Conservation (phyloP, 352 stramenopile species). For the Pythium brassicae region DNA sequence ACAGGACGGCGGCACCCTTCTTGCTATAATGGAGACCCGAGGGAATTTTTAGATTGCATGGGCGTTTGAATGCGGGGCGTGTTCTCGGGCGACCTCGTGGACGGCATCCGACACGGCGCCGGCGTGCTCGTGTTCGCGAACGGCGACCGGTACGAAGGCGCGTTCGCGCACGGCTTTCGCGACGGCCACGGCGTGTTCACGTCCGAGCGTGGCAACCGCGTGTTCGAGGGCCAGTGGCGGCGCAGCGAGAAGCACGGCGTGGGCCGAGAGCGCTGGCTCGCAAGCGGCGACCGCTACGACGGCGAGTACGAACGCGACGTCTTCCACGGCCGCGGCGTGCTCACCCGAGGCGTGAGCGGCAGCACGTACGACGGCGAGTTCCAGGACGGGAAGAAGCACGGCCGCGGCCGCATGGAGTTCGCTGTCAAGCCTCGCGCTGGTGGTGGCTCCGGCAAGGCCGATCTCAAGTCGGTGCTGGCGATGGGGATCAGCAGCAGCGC, state of each 20-base stretch:
- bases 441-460: neutral
- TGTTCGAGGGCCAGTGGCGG: constrained; percentile 64
- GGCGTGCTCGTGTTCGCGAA: constrained; percentile 58
- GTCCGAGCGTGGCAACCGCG: constrained; percentile 33
- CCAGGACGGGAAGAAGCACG: constrained; percentile 40
- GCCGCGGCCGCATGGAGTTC: constrained; percentile 63
- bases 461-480: constrained; percentile 8
- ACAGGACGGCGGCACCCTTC: too few relatives aligned
- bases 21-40: too few relatives aligned
- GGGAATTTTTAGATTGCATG: neutral
- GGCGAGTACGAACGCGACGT: constrained; percentile 50
- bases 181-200: constrained; percentile 54
- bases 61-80: constrained; percentile 47
- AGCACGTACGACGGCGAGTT: constrained; percentile 68
- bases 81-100: constrained; percentile 50
- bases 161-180: constrained; percentile 55
- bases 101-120: constrained; percentile 48
- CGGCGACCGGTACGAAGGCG: constrained; percentile 60
- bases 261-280: constrained; percentile 54
- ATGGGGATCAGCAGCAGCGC: neutral
- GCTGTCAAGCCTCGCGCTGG: neutral
- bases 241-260: constrained; percentile 45
- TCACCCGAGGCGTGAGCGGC: constrained; percentile 29
- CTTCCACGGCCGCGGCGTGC: constrained; percentile 53
- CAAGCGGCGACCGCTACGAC: constrained; percentile 55